Evolutionary conservation across 257 asterid species (phyloP).

Genomic region (Cordia subcordata): DNA sequence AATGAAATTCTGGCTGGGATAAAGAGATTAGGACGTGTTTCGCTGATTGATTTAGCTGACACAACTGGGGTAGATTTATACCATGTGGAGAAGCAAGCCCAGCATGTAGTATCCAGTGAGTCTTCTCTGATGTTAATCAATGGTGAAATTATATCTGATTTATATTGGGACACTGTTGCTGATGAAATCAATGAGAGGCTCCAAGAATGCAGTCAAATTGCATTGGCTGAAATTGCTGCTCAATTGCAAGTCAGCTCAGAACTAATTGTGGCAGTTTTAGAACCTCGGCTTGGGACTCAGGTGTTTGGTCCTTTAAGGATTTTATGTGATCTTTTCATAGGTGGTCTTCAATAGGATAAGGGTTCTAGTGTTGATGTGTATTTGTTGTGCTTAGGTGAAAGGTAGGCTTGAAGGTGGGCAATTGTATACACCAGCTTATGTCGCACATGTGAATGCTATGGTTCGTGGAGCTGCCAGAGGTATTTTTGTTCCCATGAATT

Average conservation of each 20-base stretch:
- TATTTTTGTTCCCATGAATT: slow-evolving; percentile 77
- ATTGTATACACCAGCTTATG: slow-evolving; percentile 95
- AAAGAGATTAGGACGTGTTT: slow-evolving; percentile 63
- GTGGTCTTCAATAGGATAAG: slow-evolving; percentile 2
- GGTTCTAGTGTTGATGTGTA: slow-evolving; percentile 5
- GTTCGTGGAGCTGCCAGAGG: slow-evolving; percentile 98
- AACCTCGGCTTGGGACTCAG: slow-evolving; percentile 87
- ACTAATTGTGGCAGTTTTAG: slow-evolving; percentile 62
- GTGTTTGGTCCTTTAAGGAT: slow-evolving; percentile 25
- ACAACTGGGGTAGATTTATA: slow-evolving; percentile 70
- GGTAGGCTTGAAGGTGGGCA: slow-evolving; percentile 99
- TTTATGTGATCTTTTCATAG: neutral
- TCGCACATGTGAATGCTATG: slow-evolving; percentile 88
- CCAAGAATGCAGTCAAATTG: slow-evolving; percentile 94
- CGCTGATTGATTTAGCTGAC: slow-evolving; percentile 83
- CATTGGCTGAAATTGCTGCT: slow-evolving; percentile 88
- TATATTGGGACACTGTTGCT: slow-evolving; percentile 79
- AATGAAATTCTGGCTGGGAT: slow-evolving; percentile 62
- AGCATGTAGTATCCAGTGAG: slow-evolving; percentile 59
- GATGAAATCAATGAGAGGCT: slow-evolving; percentile 95
- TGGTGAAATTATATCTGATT: slow-evolving; percentile 80
- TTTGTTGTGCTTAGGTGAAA: slow-evolving; percentile 53
- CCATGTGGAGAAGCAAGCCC: slow-evolving; percentile 85
- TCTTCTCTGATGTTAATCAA: slow-evolving; percentile 70
- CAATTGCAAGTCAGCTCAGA: slow-evolving; percentile 95